phyloP scores from a whole-genome alignment of 805 yeast species.

The Scheffersomyces coipomensis region DNA sequence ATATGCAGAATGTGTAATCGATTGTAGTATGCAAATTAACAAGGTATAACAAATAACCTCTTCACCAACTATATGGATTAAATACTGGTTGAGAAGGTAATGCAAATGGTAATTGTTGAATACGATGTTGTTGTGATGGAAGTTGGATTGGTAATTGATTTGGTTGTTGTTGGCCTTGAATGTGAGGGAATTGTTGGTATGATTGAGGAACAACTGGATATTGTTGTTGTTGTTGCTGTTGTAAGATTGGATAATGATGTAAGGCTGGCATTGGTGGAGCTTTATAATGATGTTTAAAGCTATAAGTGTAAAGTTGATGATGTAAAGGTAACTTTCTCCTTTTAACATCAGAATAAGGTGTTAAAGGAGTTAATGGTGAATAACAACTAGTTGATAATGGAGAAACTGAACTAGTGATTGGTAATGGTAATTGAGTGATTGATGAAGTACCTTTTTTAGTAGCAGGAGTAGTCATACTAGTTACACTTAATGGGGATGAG shows the following conservation, averaged over 20 bases:
- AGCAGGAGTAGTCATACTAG: constrained; percentile 1
- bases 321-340: constrained; percentile 2
- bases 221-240: background rate
- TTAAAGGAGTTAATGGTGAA: constrained; percentile 22
- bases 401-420: constrained; percentile 1
- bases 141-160: background rate
- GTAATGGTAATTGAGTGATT: too few relatives aligned
- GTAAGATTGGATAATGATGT: background rate
- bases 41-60: too few relatives aligned
- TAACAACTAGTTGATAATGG: constrained; percentile 7
- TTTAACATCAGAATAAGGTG: constrained; percentile 12
- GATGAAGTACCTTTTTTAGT: background rate
- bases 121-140: background rate
- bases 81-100: too few relatives aligned
- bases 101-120: too few relatives aligned
- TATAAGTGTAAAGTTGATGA: background rate
- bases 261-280: background rate
- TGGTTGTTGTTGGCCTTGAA: background rate
- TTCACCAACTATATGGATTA: background rate
- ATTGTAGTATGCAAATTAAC: too few relatives aligned
- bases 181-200: background rate
- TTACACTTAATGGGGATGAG: constrained; percentile 1
- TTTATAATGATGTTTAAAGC: background rate
- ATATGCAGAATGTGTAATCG: too few relatives aligned
- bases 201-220: background rate